Evolutionary conservation across 2,329 filamentous ascomycete genomes (phyloP).

Genomic region (Colletotrichum endophyticum): DNA sequence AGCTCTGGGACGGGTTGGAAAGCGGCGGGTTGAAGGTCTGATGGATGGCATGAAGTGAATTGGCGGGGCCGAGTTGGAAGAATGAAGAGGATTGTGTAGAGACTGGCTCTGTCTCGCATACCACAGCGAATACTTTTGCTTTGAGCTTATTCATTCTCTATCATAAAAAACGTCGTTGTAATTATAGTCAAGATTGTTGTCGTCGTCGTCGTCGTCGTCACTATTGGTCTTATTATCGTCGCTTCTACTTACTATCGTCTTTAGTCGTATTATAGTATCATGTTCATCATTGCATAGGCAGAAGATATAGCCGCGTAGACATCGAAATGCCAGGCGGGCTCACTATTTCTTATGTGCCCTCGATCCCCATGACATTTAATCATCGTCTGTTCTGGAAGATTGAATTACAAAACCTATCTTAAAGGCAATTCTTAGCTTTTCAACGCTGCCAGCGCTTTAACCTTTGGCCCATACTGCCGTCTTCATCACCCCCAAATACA

Average conservation of each 20-base stretch:
- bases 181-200: no score
- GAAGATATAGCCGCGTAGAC: no score
- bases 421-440: neutral
- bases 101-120: no score
- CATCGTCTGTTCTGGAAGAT: neutral
- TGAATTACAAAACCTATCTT: neutral
- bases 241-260: no score
- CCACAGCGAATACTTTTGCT: no score
- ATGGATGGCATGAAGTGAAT: neutral
- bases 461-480: neutral
- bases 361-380: neutral
- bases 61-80: neutral
- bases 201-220: no score
- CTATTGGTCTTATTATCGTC: no score
- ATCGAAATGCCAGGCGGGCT: no score
- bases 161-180: no score
- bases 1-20: constrained; percentile 26
- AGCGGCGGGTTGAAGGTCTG: constrained; percentile 26
- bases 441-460: neutral
- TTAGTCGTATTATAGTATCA: no score
- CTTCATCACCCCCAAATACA: neutral
- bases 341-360: neutral
- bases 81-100: neutral
- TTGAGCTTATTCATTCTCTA: no score
- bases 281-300: no score